phyloP scores from a whole-genome alignment of 805 yeast genomes.

The Candida argentea region DNA sequence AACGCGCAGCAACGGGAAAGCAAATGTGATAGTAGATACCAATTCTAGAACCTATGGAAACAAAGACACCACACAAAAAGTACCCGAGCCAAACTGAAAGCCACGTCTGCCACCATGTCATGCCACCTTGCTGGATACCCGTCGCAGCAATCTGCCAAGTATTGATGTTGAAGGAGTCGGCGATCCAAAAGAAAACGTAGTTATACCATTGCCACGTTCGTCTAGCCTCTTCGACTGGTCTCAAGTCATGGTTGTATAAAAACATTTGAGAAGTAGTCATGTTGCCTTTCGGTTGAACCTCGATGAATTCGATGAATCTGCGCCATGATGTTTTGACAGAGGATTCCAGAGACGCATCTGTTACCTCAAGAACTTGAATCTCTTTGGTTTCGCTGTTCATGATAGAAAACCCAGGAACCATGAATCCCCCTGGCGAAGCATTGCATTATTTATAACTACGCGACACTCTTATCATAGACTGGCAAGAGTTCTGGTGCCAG shows the following conservation, averaged over 20 bases:
- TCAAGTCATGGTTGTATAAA: conserved; percentile 63
- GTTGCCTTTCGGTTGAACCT: conserved; percentile 27
- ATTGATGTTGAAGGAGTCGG: conserved; percentile 82
- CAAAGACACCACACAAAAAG: conserved; percentile 55
- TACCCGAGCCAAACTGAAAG: conserved; percentile 84
- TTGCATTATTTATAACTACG: too few species aligned
- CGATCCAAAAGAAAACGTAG: conserved; percentile 74
- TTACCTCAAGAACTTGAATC: too few species aligned
- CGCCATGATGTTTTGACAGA: too few species aligned
- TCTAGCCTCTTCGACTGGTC: conserved; percentile 66
- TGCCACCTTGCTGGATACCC: conserved; percentile 59
- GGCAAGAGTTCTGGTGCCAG: too few species aligned
- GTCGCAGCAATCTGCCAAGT: conserved; percentile 91
- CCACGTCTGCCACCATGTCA: conserved; percentile 92
- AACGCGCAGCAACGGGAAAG: conserved; percentile 74
- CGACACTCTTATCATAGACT: too few species aligned
- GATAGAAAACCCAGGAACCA: too few species aligned
- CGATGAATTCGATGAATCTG: conserved; percentile 6
- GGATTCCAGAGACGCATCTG: too few species aligned
- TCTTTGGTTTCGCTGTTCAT: too few species aligned
- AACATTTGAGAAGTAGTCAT: conserved; percentile 53
- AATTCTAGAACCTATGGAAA: conserved; percentile 61
- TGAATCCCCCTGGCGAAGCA: too few species aligned
- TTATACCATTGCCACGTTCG: conserved; percentile 84
- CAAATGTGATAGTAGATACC: conserved; percentile 77